phyloP scores from a whole-genome alignment of 768 basidiomycete species.

The Macrocybe gigantea region DNA sequence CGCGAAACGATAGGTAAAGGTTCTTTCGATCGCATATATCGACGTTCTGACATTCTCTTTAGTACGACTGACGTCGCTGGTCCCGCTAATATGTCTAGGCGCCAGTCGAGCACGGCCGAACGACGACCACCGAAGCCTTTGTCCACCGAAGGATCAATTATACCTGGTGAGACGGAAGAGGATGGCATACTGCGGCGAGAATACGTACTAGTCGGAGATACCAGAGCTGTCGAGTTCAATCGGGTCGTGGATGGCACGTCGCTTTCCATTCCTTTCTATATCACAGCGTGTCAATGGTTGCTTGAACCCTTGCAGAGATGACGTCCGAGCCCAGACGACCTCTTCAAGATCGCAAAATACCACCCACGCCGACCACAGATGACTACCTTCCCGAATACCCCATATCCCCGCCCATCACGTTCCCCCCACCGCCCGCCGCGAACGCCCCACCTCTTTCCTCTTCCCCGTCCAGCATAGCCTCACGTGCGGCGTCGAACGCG shows the following conservation, averaged over 20 bases:
- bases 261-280: not conserved
- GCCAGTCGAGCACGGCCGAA: conserved; percentile 5
- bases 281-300: not conserved
- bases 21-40: not conserved
- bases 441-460: conserved; percentile 52
- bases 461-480: conserved; percentile 55
- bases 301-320: conserved; percentile 46
- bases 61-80: no score
- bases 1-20: conserved; percentile 20
- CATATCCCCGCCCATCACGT: conserved; percentile 37
- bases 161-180: conserved; percentile 82
- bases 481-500: conserved; percentile 65
- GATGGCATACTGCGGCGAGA: conserved; percentile 77
- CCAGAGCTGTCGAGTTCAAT: conserved; percentile 86
- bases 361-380: conserved; percentile 44
- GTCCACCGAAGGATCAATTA: conserved; percentile 57
- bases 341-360: conserved; percentile 47
- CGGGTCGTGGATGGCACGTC: conserved; percentile 81
- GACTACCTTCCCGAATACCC: conserved; percentile 34
- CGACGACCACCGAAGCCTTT: conserved; percentile 25
- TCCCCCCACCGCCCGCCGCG: conserved; percentile 62
- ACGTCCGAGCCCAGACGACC: conserved; percentile 52
- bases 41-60: not conserved
- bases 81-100: not conserved
- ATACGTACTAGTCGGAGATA: conserved; percentile 93